Base-by-base conservation (phyloP, 1,139 yeast species). In the Arxiozyma bovina region DNA sequence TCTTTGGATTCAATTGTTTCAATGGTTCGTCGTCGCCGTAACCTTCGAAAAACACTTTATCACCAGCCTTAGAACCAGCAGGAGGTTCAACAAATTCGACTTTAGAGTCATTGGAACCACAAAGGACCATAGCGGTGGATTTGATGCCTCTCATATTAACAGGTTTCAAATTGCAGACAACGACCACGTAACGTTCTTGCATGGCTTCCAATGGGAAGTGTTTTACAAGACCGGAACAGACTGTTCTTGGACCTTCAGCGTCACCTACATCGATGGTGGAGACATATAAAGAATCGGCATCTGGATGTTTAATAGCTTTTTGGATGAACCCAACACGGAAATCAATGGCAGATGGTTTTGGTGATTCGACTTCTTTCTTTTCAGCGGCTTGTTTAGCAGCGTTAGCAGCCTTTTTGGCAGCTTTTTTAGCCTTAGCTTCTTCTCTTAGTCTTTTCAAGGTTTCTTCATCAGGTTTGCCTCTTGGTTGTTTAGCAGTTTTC, bases 1-100 rank as follows among this genome's bases (percentile, higher is more conserved):
- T 94, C 84, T 94, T 94, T 64, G 99, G 99, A 76, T 93, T 91
- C 73, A 94, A 79, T 70, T 85, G 94, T 70, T 89, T 82, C 73
- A 90, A 96, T 61, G 99, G 99, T 55, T 80, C 81, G 60, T 88
- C 88, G 66, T 89, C 85, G 50, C 69, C 70, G 71, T 77, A 90
- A 57, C 88, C 94, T 74, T 90, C 96, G 67, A 94, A 93, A 80
- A 88, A 90, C 61, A 93, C 80, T 77, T 90, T 90, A 74, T 94
- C 99, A 74, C 99, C 99, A 17, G 99, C 83, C 75, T 88, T 81
- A 50, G 96, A 81, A n/a, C 91, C 96, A 45, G 81, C 82, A 61
- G 99, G 99, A 57, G 98, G 98, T 72, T 86, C 85, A 62, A 93
- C 94, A 66, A 94, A 89, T 74, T 94, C 98, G 55, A 93, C 96